Percentiles rank a stretch among this genome's conserved stretches.
These are phyloP conservation scores for Magnusiomyces ingens DNA, from an alignment of 1,139 yeast species.

Conservation along the genomic window DNA sequence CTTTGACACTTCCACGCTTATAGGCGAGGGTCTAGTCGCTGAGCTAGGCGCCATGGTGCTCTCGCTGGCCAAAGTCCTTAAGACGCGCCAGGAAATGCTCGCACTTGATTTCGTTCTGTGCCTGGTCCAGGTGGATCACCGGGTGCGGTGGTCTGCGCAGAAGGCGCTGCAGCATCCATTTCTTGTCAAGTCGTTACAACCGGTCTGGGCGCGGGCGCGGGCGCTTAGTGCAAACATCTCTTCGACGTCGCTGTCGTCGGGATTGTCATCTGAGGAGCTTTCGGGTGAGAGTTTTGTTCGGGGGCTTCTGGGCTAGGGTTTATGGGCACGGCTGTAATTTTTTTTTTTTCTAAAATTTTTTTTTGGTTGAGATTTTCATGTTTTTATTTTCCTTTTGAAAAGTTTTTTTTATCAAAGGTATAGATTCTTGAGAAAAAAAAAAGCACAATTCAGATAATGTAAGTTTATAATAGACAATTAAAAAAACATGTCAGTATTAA, in stretches of 20 bases:
- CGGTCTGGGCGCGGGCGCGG: conserved; percentile 17
- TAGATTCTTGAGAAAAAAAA: not conserved
- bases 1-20: conserved; percentile 9
- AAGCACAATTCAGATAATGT: not conserved
- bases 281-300: not conserved
- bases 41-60: conserved; percentile 10
- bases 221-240: too few species aligned
- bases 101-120: conserved; percentile 19
- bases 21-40: conserved; percentile 8
- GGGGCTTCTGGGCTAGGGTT: not conserved
- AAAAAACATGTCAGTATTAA: not conserved
- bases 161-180: conserved; percentile 60
- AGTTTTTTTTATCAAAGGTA: too few species aligned
- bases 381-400: not conserved
- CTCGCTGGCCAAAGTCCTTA: conserved; percentile 10
- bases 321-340: not conserved
- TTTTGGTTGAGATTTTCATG: not conserved
- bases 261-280: not conserved
- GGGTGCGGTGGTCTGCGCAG: conserved; percentile 71
- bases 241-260: not conserved
- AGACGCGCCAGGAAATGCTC: conserved; percentile 8
- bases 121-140: conserved; percentile 64
- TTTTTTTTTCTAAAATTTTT: not conserved
- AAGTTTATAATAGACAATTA: not conserved
- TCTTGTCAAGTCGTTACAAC: conserved; percentile 17